Base-by-base conservation (phyloP, 805 yeast species). In the Candida easanensis region DNA sequence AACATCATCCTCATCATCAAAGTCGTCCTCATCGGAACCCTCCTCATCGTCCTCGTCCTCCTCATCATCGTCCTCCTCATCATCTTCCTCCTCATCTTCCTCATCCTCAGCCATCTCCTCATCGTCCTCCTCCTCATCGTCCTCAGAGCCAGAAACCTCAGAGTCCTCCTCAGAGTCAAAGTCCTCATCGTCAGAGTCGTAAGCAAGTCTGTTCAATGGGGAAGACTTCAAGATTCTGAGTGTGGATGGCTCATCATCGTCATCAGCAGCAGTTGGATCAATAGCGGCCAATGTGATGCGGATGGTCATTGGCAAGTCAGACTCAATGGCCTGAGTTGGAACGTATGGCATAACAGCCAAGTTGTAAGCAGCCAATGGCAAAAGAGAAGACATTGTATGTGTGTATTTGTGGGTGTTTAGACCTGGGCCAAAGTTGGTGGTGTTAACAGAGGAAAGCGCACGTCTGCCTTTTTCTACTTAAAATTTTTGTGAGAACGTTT, bases 241-340 rank as follows among this genome's bases (percentile, higher is more conserved):
- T 57, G 97, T 88, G 25, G 96, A 82, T 53, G 98, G 97, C 56
- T 77, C 82, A 53, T 75, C 80, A 58, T 80, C 79, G 51, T 82
- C 89, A 58, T 88, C 96, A 56, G 78, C 80, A 23, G 95, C 76
- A 36, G 82, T 86, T 50, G 97, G 96, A 69, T 91, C 97, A 59
- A 93, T 75, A 48, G 99, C 95, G 51, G 97, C 99, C 78, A 91
- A 77, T 41, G 98, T 90, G 59, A 91, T 66, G 69, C 95, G 86
- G 55, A 91, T 80, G 49, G 97, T 84, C 54, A 87, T 85, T 39
- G 97, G 97, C 65, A 81, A 82, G 47, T 85, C 95, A 47, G 80
- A 84, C 51, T 84, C 87, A 61, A 87, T 80, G 47, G 97, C 96
- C 39, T 89, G 89, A 33, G 82, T 81, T 54, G 97, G 96, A 56